Evolutionary conservation across 2,329 filamentous ascomycete genomes (phyloP).

Genomic region (Davidsoniella neocaledoniae): DNA sequence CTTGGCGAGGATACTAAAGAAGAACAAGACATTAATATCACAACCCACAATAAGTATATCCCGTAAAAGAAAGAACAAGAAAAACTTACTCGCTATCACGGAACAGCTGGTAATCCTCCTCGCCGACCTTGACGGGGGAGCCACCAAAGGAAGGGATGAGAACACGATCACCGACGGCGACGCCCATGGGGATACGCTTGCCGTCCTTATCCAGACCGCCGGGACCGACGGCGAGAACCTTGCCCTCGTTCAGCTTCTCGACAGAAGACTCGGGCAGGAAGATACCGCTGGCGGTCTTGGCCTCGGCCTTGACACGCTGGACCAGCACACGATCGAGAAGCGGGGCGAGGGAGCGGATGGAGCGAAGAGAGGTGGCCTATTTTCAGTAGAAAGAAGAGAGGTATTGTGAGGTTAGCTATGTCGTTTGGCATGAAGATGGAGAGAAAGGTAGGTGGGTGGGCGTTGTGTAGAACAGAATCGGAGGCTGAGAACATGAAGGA

Average conservation of each 20-base stretch:
- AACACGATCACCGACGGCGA: slow-evolving; percentile 72
- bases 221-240: slow-evolving; percentile 87
- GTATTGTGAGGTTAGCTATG: not conserved
- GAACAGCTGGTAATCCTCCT: slow-evolving; percentile 93
- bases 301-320: slow-evolving; percentile 91
- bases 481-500: not conserved
- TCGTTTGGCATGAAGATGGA: not conserved
- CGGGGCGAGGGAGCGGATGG: slow-evolving; percentile 84
- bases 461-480: not conserved
- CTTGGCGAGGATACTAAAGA: slow-evolving; percentile 77
- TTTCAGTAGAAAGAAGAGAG: not conserved
- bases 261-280: slow-evolving; percentile 93
- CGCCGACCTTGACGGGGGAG: slow-evolving; percentile 88
- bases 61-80: not conserved
- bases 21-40: not conserved
- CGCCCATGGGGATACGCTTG: slow-evolving; percentile 71
- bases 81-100: slow-evolving; percentile 85
- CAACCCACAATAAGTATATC: not conserved
- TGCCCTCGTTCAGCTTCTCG: slow-evolving; percentile 96
- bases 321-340: slow-evolving; percentile 97
- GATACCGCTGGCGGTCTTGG: slow-evolving; percentile 92
- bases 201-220: slow-evolving; percentile 77
- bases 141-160: slow-evolving; percentile 95
- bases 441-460: not conserved
- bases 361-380: slow-evolving; percentile 64